Conservation (phyloP, 768 basidiomycete species). For the Hydnum rufescens region DNA sequence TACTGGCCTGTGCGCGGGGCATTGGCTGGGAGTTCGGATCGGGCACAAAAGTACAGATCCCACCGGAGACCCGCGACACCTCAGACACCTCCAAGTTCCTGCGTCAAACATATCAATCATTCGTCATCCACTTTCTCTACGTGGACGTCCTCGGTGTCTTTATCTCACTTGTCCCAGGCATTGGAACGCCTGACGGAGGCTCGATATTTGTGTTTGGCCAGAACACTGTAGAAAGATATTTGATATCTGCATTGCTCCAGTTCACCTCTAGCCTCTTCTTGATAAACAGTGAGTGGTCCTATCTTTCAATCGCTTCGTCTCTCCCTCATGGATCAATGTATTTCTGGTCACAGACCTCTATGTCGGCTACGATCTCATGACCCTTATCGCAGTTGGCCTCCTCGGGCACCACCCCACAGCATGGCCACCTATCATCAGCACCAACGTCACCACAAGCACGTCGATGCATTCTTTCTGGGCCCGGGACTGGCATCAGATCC, state of each 20-base stretch:
- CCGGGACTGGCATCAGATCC: conserved; percentile 7
- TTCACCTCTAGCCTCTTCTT: not conserved
- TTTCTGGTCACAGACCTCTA: not conserved
- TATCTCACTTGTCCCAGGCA: not conserved
- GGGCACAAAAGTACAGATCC: not conserved
- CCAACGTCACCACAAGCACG: conserved; percentile 2
- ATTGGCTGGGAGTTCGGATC: conserved; percentile 1
- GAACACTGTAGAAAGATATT: not conserved
- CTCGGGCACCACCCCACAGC: conserved; percentile 1
- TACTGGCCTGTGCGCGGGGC: not conserved
- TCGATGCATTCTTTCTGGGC: conserved; percentile 7
- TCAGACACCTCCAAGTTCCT: not conserved
- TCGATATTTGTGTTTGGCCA: not conserved
- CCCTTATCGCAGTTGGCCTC: conserved; percentile 5
- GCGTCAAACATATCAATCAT: not conserved
- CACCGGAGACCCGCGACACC: not conserved
- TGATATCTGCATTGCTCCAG: not conserved
- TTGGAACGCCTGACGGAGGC: not conserved
- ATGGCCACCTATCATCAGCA: conserved; percentile 9
- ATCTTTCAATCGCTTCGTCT: not conserved
- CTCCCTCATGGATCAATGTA: no score
- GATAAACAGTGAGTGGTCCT: not conserved
- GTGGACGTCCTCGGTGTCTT: not conserved
- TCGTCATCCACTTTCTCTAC: not conserved
- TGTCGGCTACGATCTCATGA: not conserved